These are phyloP conservation scores for Ascochyta koolunga DNA, from an alignment of 2,329 filamentous ascomycete genomes.

Conservation along the genomic window DNA sequence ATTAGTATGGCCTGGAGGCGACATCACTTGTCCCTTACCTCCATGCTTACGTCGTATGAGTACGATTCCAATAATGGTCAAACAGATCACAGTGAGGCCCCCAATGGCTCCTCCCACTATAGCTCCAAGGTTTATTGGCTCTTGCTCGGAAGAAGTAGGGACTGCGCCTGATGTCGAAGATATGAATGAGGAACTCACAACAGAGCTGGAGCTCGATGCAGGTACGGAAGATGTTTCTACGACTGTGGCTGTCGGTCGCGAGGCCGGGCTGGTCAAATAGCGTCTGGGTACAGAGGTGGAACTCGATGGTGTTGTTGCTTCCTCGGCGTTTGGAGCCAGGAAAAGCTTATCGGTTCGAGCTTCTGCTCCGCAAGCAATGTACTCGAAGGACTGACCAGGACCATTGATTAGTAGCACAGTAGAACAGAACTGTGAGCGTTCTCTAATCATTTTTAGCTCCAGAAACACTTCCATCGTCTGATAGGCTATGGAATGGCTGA, in stretches of 20 bases:
- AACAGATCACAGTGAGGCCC: constrained; percentile 14
- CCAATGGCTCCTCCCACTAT: constrained; percentile 17
- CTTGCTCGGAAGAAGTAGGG: background rate
- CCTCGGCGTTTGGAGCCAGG: constrained; percentile 4
- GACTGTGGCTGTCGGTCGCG: constrained; percentile 3
- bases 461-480: background rate
- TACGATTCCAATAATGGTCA: constrained; percentile 16
- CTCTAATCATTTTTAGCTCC: constrained; percentile 1
- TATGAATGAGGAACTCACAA: background rate
- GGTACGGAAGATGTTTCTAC: constrained; percentile 5
- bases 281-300: constrained; percentile 6
- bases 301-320: constrained; percentile 11
- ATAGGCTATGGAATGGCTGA: constrained; percentile 1
- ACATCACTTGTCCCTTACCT: background rate
- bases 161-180: background rate
- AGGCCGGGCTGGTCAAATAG: constrained; percentile 1
- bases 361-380: constrained; percentile 21
- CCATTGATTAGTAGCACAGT: constrained; percentile 19
- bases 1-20: constrained; percentile 7
- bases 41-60: constrained; percentile 19
- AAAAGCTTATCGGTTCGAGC: constrained; percentile 11
- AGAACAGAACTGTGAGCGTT: constrained; percentile 17
- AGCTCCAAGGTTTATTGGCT: constrained; percentile 11
- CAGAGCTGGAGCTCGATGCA: constrained; percentile 1
- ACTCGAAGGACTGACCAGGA: constrained; percentile 21